Conservation (phyloP, 805 yeast genomes). For the Gaillardinia entomophila region DNA sequence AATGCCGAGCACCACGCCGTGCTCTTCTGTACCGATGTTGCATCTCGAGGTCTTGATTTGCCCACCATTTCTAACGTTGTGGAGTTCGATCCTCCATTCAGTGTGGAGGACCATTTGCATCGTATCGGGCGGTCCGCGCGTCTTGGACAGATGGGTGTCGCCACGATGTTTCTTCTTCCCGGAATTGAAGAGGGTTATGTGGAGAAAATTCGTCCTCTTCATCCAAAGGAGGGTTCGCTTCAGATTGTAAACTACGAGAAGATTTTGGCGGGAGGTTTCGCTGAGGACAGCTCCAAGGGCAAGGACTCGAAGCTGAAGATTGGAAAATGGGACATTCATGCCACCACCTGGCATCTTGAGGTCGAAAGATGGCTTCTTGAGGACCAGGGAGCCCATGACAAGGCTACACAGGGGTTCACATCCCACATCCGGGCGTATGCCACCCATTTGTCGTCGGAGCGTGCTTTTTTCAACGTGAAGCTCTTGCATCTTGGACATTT, state of each 20-base stretch:
- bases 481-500: slow-evolving; percentile 88
- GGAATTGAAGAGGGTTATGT: slow-evolving; percentile 84
- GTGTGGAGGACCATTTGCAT: slow-evolving; percentile 91
- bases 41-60: slow-evolving; percentile 92
- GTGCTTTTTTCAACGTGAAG: slow-evolving; percentile 75
- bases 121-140: slow-evolving; percentile 98
- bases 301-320: slow-evolving; percentile 35
- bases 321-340: slow-evolving; percentile 82
- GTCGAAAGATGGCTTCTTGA: slow-evolving; percentile 85
- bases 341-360: slow-evolving; percentile 92
- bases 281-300: slow-evolving; percentile 21
- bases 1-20: slow-evolving; percentile 47
- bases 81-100: slow-evolving; percentile 93
- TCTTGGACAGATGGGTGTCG: slow-evolving; percentile 83
- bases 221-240: slow-evolving; percentile 31
- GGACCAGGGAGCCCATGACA: slow-evolving; percentile 50
- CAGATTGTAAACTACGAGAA: slow-evolving; percentile 29
- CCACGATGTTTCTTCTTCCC: slow-evolving; percentile 77
- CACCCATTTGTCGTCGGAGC: slow-evolving; percentile 81
- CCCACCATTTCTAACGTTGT: slow-evolving; percentile 81
- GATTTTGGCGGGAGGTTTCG: slow-evolving; percentile 28
- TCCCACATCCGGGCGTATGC: slow-evolving; percentile 94
- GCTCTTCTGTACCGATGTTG: slow-evolving; percentile 94
- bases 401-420: slow-evolving; percentile 76
- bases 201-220: slow-evolving; percentile 29